Conservation (phyloP, 2,329 filamentous ascomycete species). For the Juglanconis oblonga region DNA sequence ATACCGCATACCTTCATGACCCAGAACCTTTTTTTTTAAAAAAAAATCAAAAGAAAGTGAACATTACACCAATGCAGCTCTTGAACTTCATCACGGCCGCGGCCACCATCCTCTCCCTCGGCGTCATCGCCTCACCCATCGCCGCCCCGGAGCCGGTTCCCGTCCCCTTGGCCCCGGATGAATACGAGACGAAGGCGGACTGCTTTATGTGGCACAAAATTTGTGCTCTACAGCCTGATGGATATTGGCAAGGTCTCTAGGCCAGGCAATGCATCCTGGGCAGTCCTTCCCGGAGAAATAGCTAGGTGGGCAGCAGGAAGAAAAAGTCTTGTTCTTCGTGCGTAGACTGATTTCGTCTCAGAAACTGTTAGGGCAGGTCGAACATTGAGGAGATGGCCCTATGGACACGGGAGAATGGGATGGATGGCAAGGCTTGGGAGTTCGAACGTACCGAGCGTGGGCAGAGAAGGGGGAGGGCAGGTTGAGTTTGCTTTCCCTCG, state of each 20-base stretch:
- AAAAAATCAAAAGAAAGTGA: not conserved
- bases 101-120: not conserved
- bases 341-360: too few species aligned
- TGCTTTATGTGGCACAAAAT: not conserved
- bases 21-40: not conserved
- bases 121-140: not conserved
- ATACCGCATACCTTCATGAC: not conserved
- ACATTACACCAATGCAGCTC: not conserved
- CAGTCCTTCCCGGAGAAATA: too few species aligned
- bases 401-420: too few species aligned
- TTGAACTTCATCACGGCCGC: not conserved
- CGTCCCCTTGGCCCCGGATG: not conserved
- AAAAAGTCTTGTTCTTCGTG: too few species aligned
- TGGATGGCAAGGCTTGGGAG: too few species aligned
- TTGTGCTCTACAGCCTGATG: not conserved
- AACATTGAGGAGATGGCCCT: too few species aligned
- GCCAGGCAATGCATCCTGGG: too few species aligned
- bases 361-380: too few species aligned
- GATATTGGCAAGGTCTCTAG: not conserved
- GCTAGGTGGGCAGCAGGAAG: too few species aligned
- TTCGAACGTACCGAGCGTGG: too few species aligned
- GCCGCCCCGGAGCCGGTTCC: not conserved
- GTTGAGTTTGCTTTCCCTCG: too few species aligned
- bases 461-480: too few species aligned
- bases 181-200: not conserved